Percentiles rank a stretch among this genome's conserved stretches.
phyloP scores from a whole-genome alignment of 345 rosid species.

The Clarkia xantiana region DNA sequence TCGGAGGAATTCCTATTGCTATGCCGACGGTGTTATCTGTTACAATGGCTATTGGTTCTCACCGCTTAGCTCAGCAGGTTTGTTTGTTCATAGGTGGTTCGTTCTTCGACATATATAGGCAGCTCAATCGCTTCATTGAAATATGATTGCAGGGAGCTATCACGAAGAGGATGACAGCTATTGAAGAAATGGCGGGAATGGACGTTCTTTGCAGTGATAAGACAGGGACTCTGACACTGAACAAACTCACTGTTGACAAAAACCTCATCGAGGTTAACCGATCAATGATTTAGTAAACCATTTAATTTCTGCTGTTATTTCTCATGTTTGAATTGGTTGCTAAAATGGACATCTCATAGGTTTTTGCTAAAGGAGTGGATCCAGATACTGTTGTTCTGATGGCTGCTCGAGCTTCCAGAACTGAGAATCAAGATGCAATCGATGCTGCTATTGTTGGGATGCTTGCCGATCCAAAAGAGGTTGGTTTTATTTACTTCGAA shows the following conservation, averaged over 20 bases:
- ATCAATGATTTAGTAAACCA: neutral
- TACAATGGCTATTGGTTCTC: slow-evolving; percentile 99
- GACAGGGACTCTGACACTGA: slow-evolving; percentile 93
- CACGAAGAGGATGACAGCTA: slow-evolving; percentile 98
- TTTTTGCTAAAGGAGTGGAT: slow-evolving; percentile 84
- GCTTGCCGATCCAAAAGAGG: slow-evolving; percentile 99
- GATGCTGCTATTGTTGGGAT: slow-evolving; percentile 90
- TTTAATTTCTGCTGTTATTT: too few relatives aligned
- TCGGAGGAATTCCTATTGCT: slow-evolving; percentile 98
- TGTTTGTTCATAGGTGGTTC: neutral
- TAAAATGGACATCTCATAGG: slow-evolving; percentile 23
- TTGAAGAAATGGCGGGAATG: slow-evolving; percentile 99
- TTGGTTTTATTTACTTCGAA: too few relatives aligned
- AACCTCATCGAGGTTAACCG: slow-evolving; percentile 80
- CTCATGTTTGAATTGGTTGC: neutral
- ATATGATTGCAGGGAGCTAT: slow-evolving; percentile 69
- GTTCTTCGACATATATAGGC: slow-evolving; percentile 1
- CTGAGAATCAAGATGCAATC: slow-evolving; percentile 93
- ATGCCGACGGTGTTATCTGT: slow-evolving; percentile 98
- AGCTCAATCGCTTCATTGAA: neutral
- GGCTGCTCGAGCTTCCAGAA: slow-evolving; percentile 96
- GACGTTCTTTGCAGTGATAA: slow-evolving; percentile 98
- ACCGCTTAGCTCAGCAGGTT: slow-evolving; percentile 92
- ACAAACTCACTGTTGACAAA: slow-evolving; percentile 90
- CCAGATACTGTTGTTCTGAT: slow-evolving; percentile 71